Percentiles rank a stretch among this genome's conserved stretches.
phyloP scores from a whole-genome alignment of 306 rosid genomes.

The Fragaria vesca region DNA sequence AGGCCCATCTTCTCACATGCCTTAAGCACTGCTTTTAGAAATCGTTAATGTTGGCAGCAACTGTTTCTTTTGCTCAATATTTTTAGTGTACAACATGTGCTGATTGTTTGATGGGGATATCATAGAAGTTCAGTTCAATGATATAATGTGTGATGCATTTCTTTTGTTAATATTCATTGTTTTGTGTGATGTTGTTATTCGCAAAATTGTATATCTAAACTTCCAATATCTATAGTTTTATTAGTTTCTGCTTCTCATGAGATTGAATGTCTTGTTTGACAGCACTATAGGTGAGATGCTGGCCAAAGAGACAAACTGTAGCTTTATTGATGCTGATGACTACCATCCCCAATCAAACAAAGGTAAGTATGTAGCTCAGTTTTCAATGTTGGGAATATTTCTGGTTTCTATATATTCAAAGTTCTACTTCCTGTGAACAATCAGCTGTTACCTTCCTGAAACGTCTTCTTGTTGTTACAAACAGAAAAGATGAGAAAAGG shows the following conservation, averaged over 20 bases:
- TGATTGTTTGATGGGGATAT: background rate
- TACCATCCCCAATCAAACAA: constrained; percentile 75
- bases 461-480: background rate
- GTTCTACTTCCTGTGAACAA: background rate
- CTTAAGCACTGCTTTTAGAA: background rate
- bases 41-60: background rate
- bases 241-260: background rate
- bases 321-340: constrained; percentile 85
- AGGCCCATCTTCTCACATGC: background rate
- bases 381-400: background rate
- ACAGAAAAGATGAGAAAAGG: constrained; percentile 77
- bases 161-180: background rate
- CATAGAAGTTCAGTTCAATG: background rate
- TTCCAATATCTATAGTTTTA: background rate
- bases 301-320: constrained; percentile 43
- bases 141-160: background rate
- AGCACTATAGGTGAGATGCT: constrained; percentile 77
- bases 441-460: background rate
- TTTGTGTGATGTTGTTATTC: background rate
- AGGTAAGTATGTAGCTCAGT: constrained; percentile 33
- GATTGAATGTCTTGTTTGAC: constrained; percentile 27
- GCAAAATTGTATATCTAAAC: background rate
- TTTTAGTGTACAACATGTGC: background rate
- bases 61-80: background rate
- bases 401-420: background rate